Percentiles rank a stretch among this genome's conserved stretches.
Evolutionary conservation across 169 alveolate species (phyloP).

Genomic region (Amoebophrya sp.): DNA sequence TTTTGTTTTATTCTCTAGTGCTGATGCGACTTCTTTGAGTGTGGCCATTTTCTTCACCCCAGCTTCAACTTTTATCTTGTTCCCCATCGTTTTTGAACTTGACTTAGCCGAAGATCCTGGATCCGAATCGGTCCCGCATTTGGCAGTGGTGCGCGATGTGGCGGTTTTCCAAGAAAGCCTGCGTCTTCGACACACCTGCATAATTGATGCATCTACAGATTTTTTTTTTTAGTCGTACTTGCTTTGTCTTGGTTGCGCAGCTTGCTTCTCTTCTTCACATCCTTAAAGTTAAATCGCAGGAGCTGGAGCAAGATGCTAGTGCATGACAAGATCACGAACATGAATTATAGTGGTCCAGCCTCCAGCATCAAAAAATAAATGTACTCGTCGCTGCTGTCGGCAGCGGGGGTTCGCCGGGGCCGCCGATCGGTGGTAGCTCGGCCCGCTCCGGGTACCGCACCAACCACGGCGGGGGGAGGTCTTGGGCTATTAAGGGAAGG

Average conservation of each 20-base stretch:
- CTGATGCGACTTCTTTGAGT: too few species aligned
- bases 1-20: too few species aligned
- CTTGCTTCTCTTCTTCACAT: not conserved
- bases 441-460: not conserved
- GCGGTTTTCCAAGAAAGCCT: not conserved
- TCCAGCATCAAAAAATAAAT: not conserved
- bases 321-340: not conserved
- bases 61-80: too few species aligned
- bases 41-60: too few species aligned
- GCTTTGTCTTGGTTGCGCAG: not conserved
- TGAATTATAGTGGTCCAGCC: not conserved
- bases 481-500: not conserved
- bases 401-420: not conserved
- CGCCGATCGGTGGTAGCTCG: not conserved
- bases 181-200: not conserved
- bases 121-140: not conserved
- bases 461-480: not conserved
- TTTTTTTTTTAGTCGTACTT: too few species aligned
- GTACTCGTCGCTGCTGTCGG: not conserved
- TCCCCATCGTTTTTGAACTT: too few species aligned
- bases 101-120: not conserved
- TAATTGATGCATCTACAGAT: too few species aligned
- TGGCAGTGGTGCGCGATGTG: not conserved
- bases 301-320: not conserved
- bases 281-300: not conserved